Percentiles rank a stretch among this genome's conserved stretches.
Evolutionary conservation across 2,329 filamentous ascomycete genomes (phyloP).

Genomic region (Calonectria ilicicola): DNA sequence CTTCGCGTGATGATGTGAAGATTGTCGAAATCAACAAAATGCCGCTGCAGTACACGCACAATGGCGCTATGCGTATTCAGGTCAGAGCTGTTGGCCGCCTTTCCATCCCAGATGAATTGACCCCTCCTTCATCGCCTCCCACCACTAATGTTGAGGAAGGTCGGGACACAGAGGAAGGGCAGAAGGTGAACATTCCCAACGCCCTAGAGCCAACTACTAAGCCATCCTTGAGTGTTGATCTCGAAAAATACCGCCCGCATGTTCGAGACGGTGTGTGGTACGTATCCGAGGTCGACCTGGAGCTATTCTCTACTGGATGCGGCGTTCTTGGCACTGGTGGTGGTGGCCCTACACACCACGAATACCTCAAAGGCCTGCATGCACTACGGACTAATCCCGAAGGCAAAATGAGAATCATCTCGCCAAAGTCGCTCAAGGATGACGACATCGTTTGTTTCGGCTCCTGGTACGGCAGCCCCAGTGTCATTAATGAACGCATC

Average conservation of each 20-base stretch:
- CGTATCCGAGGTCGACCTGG: constrained; percentile 51
- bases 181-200: constrained; percentile 45
- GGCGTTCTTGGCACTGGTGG: constrained; percentile 53
- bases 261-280: constrained; percentile 49
- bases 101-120: constrained; percentile 43
- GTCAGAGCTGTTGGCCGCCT: constrained; percentile 50
- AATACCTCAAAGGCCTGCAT: constrained; percentile 58
- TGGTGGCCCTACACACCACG: constrained; percentile 52
- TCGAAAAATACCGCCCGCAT: constrained; percentile 46
- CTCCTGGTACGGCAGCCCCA: constrained; percentile 59
- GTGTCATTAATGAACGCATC: constrained; percentile 53
- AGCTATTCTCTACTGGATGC: constrained; percentile 51
- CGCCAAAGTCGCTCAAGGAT: constrained; percentile 51
- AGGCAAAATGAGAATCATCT: constrained; percentile 55
- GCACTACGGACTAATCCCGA: constrained; percentile 47
- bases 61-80: constrained; percentile 50
- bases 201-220: constrained; percentile 46
- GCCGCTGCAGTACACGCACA: constrained; percentile 51
- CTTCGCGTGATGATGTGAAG: constrained; percentile 48
- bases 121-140: constrained; percentile 37
- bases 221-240: constrained; percentile 46
- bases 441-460: constrained; percentile 55
- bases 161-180: constrained; percentile 35
- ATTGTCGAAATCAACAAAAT: constrained; percentile 60
- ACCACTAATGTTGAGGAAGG: constrained; percentile 9